phyloP scores from a whole-genome alignment of 2,329 filamentous ascomycete species.

The Aaosphaeria arxii region DNA sequence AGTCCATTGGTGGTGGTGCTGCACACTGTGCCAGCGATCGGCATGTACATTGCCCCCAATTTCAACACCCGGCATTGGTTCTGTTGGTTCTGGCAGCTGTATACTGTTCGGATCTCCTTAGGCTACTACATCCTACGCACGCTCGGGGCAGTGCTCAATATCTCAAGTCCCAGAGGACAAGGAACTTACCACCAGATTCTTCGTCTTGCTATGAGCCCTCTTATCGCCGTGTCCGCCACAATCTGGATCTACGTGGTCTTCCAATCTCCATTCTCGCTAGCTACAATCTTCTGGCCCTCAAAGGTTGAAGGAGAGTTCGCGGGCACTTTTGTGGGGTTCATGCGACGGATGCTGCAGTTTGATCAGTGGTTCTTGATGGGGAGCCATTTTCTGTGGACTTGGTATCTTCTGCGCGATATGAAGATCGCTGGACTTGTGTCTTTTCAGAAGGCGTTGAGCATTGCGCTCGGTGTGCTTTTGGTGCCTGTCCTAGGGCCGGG shows the following conservation, averaged over 20 bases:
- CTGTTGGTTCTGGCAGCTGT: not conserved
- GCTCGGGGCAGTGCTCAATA: not conserved
- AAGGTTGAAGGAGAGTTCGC: not conserved
- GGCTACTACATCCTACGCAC: not conserved
- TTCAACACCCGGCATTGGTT: not conserved
- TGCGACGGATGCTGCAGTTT: not conserved
- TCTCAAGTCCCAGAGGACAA: not conserved
- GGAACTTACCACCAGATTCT: not conserved
- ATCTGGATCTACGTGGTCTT: not conserved
- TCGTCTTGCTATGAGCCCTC: not conserved
- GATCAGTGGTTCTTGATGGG: not conserved
- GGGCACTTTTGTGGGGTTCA: not conserved
- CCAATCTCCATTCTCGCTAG: not conserved
- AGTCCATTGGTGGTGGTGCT: not conserved
- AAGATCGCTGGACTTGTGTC: not conserved
- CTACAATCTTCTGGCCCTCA: not conserved
- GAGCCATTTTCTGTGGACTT: not conserved
- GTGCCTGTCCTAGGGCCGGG: not conserved
- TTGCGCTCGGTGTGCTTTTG: not conserved
- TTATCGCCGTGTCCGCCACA: not conserved
- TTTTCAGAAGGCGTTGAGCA: not conserved
- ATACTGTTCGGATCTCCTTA: not conserved
- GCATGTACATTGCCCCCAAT: not conserved
- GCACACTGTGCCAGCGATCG: not conserved
- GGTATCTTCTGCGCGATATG: not conserved